Percentiles rank a stretch among this genome's conserved stretches.
Evolutionary conservation across 768 basidiomycete genomes (phyloP).

Genomic region (Serendipita sp.): DNA sequence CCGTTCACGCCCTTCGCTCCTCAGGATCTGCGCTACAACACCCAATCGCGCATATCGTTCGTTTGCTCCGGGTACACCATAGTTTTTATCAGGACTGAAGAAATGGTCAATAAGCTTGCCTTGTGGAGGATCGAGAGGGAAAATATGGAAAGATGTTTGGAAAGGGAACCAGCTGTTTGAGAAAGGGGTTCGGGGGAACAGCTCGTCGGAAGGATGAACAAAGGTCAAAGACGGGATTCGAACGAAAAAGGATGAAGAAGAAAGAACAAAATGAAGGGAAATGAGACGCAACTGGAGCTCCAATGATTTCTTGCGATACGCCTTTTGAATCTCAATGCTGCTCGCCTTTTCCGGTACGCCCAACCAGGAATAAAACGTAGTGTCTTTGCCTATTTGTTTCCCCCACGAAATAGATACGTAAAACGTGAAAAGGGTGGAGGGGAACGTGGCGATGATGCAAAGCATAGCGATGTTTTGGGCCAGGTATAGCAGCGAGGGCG

Average conservation of each 20-base stretch:
- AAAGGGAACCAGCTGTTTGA: too few species aligned
- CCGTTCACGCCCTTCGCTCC: slow-evolving; percentile 60
- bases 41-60: slow-evolving; percentile 88
- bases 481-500: too few species aligned
- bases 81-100: slow-evolving; percentile 88
- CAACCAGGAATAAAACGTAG: slow-evolving; percentile 92
- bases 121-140: too few species aligned
- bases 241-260: not conserved
- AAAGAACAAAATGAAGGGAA: not conserved
- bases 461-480: too few species aligned
- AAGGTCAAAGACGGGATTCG: not conserved
- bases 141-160: too few species aligned
- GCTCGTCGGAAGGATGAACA: too few species aligned
- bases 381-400: slow-evolving; percentile 50
- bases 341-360: slow-evolving; percentile 61
- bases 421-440: too few species aligned
- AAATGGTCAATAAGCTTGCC: too few species aligned
- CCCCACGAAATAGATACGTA: too few species aligned
- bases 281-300: slow-evolving; percentile 57
- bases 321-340: slow-evolving; percentile 63
- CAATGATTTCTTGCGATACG: slow-evolving; percentile 84
- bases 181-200: too few species aligned
- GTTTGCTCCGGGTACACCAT: slow-evolving; percentile 59
- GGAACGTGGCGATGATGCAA: too few species aligned
- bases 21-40: slow-evolving; percentile 63